These are phyloP conservation scores for Saturnispora galanensis DNA, from an alignment of 805 yeast species.

Conservation along the genomic window DNA sequence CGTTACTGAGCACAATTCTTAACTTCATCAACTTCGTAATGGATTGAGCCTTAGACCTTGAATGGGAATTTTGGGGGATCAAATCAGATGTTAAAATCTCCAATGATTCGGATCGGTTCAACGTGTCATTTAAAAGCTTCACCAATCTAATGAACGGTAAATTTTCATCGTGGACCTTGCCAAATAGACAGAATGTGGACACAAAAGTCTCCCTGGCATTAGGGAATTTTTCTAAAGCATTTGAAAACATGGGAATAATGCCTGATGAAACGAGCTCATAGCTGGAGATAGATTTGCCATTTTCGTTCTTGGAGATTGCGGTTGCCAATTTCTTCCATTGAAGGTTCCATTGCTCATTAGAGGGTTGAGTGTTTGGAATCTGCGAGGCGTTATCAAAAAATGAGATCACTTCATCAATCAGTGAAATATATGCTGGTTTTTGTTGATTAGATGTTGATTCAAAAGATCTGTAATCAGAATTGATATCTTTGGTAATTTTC, in stretches of 20 bases:
- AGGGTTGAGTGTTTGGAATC: conserved; percentile 1
- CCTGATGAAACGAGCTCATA: conserved; percentile 71
- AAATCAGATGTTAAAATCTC: conserved; percentile 40
- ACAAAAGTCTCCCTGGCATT: conserved; percentile 31
- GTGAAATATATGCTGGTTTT: background rate
- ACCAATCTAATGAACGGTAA: conserved; percentile 38
- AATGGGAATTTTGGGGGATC: conserved; percentile 9
- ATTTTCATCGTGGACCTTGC: conserved; percentile 21
- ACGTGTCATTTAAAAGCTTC: conserved; percentile 56
- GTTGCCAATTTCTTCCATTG: conserved; percentile 31
- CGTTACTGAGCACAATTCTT: conserved; percentile 31
- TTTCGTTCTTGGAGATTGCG: conserved; percentile 2
- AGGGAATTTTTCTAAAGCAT: conserved; percentile 26
- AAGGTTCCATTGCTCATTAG: conserved; percentile 25
- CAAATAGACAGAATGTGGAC: conserved; percentile 33
- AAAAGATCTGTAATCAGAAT: conserved; percentile 1
- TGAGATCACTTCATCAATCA: conserved; percentile 8
- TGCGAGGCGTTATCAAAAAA: background rate
- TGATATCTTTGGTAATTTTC: conserved; percentile 1
- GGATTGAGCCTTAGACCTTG: conserved; percentile 37
- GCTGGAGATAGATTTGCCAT: conserved; percentile 40
- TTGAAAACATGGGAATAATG: conserved; percentile 35
- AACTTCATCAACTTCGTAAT: conserved; percentile 66
- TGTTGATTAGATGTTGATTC: background rate
- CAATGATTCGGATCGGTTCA: conserved; percentile 66